phyloP scores from a whole-genome alignment of 164 flowering plant genomes.

The Saururus chinensis region DNA sequence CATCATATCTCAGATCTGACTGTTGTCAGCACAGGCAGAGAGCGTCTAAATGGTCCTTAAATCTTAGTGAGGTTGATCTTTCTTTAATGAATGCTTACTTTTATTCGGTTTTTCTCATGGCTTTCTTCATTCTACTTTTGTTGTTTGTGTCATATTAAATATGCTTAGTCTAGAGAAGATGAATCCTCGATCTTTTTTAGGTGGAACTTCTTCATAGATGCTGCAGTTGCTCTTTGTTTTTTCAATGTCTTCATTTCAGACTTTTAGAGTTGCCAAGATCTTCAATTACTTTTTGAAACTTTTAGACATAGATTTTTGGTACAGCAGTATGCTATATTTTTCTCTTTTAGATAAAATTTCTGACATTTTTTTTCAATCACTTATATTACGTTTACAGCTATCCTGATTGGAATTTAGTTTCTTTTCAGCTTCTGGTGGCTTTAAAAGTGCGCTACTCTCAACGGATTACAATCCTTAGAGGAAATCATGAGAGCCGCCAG shows the following conservation, averaged over 20 bases:
- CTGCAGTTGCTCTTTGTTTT: not conserved
- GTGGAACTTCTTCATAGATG: not conserved
- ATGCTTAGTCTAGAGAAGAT: not conserved
- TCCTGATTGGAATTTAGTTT: constrained; percentile 4
- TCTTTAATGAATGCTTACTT: too few relatives aligned
- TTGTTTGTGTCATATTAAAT: not conserved
- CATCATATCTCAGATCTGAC: too few relatives aligned
- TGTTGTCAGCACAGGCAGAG: too few relatives aligned
- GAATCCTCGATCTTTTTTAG: not conserved
- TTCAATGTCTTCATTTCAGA: too few relatives aligned
- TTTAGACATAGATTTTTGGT: too few relatives aligned
- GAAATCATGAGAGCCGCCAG: constrained; percentile 99
- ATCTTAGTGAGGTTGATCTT: not conserved
- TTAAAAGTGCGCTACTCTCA: constrained; percentile 85
- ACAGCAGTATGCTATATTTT: too few relatives aligned
- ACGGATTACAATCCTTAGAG: constrained; percentile 85
- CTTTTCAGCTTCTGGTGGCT: constrained; percentile 77
- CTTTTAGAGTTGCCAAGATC: too few relatives aligned
- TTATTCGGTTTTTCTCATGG: not conserved
- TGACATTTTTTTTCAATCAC: too few relatives aligned
- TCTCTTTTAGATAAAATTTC: too few relatives aligned
- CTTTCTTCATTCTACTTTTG: not conserved
- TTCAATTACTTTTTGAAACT: too few relatives aligned
- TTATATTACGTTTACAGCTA: too few relatives aligned
- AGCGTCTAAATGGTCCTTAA: not conserved